A percentile compares a stretch with the other conserved stretches of the same genome.
phyloP scores from a whole-genome alignment of 2,329 filamentous ascomycete species.

The Fonsecaea pedrosoi region DNA sequence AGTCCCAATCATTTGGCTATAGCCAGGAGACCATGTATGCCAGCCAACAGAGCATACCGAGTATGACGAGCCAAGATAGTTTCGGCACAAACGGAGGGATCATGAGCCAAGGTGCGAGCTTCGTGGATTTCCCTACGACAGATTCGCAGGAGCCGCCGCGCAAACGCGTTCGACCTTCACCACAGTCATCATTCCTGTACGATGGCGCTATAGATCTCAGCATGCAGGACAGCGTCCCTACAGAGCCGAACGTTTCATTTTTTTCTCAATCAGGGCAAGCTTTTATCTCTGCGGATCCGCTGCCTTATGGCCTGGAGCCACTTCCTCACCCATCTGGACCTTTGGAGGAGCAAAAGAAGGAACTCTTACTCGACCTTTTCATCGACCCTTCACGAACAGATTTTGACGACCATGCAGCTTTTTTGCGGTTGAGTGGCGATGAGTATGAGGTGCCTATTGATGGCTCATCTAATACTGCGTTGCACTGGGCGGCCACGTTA shows the following conservation, averaged over 20 bases:
- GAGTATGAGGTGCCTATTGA: slow-evolving; percentile 95
- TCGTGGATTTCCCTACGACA: slow-evolving; percentile 37
- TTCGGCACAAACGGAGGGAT: slow-evolving; percentile 64
- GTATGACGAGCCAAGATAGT: slow-evolving; percentile 75
- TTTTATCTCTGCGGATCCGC: slow-evolving; percentile 32
- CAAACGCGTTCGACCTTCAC: slow-evolving; percentile 43
- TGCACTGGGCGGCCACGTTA: slow-evolving; percentile 96
- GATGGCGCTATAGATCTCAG: slow-evolving; percentile 37
- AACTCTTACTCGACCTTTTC: slow-evolving; percentile 81
- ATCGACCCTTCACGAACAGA: slow-evolving; percentile 75
- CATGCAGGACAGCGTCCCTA: slow-evolving; percentile 46
- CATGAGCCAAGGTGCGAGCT: slow-evolving; percentile 60
- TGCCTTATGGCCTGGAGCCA: slow-evolving; percentile 48
- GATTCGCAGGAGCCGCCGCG: slow-evolving; percentile 41
- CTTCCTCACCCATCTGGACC: slow-evolving; percentile 62
- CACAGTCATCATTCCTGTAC: slow-evolving; percentile 49
- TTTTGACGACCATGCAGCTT: slow-evolving; percentile 74
- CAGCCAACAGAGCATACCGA: slow-evolving; percentile 79
- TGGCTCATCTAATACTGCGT: slow-evolving; percentile 79
- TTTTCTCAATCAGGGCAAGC: slow-evolving; percentile 48
- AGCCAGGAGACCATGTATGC: slow-evolving; percentile 72
- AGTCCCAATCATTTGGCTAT: slow-evolving; percentile 67
- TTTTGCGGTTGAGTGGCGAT: slow-evolving; percentile 74
- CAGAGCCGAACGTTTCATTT: slow-evolving; percentile 56
- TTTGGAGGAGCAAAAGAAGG: slow-evolving; percentile 79